Evolutionary conservation across 768 basidiomycete species (phyloP).

Genomic region (Lactarius akahatsu): DNA sequence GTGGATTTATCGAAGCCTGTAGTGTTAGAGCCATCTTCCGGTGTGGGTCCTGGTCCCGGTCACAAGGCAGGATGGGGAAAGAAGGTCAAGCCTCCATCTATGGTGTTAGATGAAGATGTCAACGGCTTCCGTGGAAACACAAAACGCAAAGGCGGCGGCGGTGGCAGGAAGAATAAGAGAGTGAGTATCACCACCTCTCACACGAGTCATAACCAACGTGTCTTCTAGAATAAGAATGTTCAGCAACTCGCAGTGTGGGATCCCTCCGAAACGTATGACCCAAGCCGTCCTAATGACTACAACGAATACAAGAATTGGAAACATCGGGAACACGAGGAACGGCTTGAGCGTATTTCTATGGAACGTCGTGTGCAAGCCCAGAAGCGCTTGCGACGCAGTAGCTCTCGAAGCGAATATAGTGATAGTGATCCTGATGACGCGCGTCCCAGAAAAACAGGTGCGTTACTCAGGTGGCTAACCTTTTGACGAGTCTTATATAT

Average conservation of each 20-base stretch:
- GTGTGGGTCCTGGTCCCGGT: conserved; percentile 39
- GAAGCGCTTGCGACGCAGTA: conserved; percentile 44
- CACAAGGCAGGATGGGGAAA: conserved; percentile 69
- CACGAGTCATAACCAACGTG: conserved; percentile 3
- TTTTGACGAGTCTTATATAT: conserved; percentile 21
- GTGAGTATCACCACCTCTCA: conserved; percentile 37
- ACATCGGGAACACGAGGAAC: conserved; percentile 70
- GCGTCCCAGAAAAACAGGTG: conserved; percentile 69
- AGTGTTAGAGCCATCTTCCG: conserved; percentile 37
- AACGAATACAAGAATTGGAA: conserved; percentile 85
- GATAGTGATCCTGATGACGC: conserved; percentile 62
- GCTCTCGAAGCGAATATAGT: conserved; percentile 66
- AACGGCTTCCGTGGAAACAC: conserved; percentile 72
- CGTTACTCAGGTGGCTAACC: neutral
- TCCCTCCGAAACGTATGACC: conserved; percentile 77
- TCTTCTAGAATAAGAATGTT: conserved; percentile 56
- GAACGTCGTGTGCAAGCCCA: conserved; percentile 53
- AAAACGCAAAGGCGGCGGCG: conserved; percentile 50
- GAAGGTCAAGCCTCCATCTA: conserved; percentile 87
- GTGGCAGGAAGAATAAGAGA: conserved; percentile 59
- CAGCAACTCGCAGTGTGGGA: conserved; percentile 65
- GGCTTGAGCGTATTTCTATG: conserved; percentile 52
- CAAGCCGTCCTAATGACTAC: conserved; percentile 83
- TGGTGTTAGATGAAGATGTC: conserved; percentile 86
- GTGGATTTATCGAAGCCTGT: conserved; percentile 38